These are phyloP conservation scores for Carex parvula DNA, from an alignment of 176 grass and related monocot genomes.

Conservation along the genomic window DNA sequence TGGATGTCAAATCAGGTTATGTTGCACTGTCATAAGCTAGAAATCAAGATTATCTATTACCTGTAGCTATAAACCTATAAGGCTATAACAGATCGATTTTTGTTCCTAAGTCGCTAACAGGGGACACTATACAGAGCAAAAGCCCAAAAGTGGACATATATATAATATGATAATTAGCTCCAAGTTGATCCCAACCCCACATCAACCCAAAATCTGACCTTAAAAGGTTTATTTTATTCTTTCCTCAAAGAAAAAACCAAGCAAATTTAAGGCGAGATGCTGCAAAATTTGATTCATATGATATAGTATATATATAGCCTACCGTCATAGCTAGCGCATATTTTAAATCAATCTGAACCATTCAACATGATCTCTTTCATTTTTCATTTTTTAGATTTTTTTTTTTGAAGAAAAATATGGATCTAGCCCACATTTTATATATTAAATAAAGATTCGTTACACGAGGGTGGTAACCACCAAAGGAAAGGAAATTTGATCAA, in stretches of 20 bases:
- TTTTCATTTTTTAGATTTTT: too few species aligned
- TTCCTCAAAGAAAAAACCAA: background rate
- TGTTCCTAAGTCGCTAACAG: constrained; percentile 1
- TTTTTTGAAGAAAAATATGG: too few species aligned
- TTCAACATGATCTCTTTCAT: too few species aligned
- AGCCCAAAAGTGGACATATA: background rate
- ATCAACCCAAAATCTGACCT: background rate
- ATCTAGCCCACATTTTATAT: too few species aligned
- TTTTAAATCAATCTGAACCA: background rate
- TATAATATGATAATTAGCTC: background rate
- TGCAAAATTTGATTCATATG: background rate
- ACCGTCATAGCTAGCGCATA: too few species aligned
- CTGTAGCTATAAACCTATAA: background rate
- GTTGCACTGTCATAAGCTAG: background rate
- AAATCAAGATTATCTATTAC: background rate
- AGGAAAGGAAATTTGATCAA: too few species aligned
- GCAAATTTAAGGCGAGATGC: background rate
- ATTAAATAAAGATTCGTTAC: too few species aligned
- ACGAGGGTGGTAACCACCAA: too few species aligned
- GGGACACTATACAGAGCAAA: background rate
- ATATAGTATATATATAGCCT: background rate
- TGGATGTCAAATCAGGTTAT: background rate
- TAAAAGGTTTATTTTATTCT: background rate
- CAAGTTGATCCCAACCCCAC: background rate
- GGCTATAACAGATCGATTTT: constrained; percentile 2